phyloP scores from a whole-genome alignment of 2,329 filamentous ascomycete species.

The Colletotrichum orchidophilum region DNA sequence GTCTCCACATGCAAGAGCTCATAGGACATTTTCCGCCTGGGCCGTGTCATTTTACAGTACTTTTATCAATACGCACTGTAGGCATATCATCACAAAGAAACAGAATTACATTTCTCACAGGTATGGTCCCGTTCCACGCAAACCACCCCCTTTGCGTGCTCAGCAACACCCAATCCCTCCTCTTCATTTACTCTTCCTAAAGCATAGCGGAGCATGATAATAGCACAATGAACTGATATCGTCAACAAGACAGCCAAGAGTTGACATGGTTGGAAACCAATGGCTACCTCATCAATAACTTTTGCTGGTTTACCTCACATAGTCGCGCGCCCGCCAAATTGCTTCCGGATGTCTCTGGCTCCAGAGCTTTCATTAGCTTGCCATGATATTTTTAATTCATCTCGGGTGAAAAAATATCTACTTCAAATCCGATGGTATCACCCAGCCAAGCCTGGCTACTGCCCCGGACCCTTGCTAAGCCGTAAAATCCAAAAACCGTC shows the following conservation, averaged over 20 bases:
- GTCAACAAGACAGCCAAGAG: background rate
- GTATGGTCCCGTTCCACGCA: too few species aligned
- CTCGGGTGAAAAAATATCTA: background rate
- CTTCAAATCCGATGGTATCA: slow-evolving; percentile 20
- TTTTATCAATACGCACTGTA: background rate
- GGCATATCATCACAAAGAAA: slow-evolving; percentile 1
- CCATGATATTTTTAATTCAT: background rate
- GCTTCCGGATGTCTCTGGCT: background rate
- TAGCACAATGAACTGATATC: background rate
- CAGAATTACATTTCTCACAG: background rate
- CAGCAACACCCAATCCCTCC: too few species aligned
- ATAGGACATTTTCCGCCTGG: background rate
- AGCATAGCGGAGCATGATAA: background rate
- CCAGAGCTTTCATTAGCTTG: background rate
- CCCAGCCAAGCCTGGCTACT: background rate
- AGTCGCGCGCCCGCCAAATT: background rate
- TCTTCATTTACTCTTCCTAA: background rate
- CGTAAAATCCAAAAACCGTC: background rate
- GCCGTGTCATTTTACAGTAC: background rate
- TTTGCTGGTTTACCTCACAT: background rate
- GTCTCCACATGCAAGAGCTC: slow-evolving; percentile 4
- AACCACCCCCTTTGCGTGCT: too few species aligned
- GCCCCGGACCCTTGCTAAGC: background rate
- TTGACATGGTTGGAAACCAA: background rate
- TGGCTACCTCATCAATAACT: background rate